phyloP scores from a whole-genome alignment of 75 land plant species.

The Selaginella tamariscina region DNA sequence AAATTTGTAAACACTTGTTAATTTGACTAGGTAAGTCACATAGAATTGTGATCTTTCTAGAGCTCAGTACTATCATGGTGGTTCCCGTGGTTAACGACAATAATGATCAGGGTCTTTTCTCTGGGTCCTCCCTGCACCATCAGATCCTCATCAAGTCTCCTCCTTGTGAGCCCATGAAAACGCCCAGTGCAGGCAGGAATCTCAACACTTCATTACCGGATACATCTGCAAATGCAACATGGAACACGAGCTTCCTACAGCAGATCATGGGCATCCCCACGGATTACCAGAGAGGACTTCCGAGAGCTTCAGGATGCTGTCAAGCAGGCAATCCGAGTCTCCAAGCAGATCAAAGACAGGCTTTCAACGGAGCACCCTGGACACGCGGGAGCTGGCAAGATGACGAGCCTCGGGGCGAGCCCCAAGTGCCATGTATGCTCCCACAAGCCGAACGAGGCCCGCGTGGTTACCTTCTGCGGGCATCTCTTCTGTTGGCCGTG shows the following conservation, averaged over 20 bases:
- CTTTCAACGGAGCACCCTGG: background rate
- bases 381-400: constrained; percentile 4
- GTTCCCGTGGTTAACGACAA: background rate
- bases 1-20: background rate
- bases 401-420: constrained; percentile 7
- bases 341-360: background rate
- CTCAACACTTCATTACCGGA: no score
- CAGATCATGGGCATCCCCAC: background rate
- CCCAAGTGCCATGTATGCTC: constrained; percentile 10
- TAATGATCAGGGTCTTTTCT: background rate
- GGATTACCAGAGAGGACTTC: background rate
- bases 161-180: background rate
- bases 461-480: constrained; percentile 6
- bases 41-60: background rate
- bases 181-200: no score
- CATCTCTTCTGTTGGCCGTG: constrained; percentile 11
- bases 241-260: background rate
- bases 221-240: no score
- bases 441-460: constrained; percentile 7
- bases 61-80: background rate
- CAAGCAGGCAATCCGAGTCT: no score
- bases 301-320: no score
- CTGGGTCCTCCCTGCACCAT: background rate
- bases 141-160: background rate
- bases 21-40: background rate